These are phyloP conservation scores for Pseudozyma tsukubaensis DNA, from an alignment of 1,284 basidiomycete species.

Conservation along the genomic window DNA sequence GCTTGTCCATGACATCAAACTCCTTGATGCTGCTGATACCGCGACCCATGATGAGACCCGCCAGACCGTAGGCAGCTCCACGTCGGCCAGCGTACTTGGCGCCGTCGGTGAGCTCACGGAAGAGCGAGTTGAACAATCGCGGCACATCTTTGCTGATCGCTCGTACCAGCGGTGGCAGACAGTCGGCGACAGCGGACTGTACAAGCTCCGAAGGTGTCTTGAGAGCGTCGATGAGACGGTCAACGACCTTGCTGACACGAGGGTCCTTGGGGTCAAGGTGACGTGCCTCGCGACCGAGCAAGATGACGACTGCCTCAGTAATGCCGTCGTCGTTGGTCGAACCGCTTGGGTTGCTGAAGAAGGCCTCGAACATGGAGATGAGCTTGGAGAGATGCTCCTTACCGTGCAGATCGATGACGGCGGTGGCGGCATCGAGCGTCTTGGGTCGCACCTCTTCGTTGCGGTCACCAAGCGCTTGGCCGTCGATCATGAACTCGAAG, in stretches of 20 bases:
- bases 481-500: conserved; percentile 86
- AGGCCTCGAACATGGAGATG: conserved; percentile 85
- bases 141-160: conserved; percentile 74
- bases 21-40: conserved; percentile 88
- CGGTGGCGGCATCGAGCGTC: conserved; percentile 86
- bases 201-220: conserved; percentile 96
- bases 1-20: conserved; percentile 80
- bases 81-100: conserved; percentile 89
- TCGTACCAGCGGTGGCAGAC: conserved; percentile 84
- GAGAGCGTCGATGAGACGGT: conserved; percentile 88
- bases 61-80: conserved; percentile 95
- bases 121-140: conserved; percentile 76
- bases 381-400: conserved; percentile 79
- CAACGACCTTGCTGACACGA: conserved; percentile 75
- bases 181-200: conserved; percentile 92
- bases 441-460: conserved; percentile 82
- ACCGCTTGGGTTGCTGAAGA: conserved; percentile 73
- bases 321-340: conserved; percentile 69
- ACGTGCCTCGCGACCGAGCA: conserved; percentile 91
- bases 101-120: conserved; percentile 73
- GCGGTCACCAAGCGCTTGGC: conserved; percentile 89
- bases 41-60: conserved; percentile 89
- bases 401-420: conserved; percentile 87
- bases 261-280: conserved; percentile 78
- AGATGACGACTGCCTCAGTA: conserved; percentile 93